phyloP scores from a whole-genome alignment of 2,329 filamentous ascomycete genomes.

The Apiospora saccharicola region DNA sequence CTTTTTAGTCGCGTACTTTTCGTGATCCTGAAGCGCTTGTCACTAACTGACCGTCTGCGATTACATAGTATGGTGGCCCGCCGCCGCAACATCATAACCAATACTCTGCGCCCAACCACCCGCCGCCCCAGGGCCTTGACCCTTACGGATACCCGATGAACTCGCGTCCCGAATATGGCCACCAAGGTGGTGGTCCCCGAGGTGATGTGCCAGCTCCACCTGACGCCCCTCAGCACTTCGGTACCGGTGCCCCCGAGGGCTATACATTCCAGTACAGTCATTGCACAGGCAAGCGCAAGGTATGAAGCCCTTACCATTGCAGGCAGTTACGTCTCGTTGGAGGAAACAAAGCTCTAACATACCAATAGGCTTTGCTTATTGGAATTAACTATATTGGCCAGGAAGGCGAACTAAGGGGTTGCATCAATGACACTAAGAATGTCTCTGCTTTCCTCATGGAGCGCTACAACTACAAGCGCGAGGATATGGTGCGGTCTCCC shows the following conservation, averaged over 20 bases:
- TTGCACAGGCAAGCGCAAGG: conserved; percentile 74
- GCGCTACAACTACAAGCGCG: conserved; percentile 73
- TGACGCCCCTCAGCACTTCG: conserved; percentile 62
- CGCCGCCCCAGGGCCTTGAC: conserved; percentile 53
- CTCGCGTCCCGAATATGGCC: conserved; percentile 27
- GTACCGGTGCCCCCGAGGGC: conserved; percentile 70
- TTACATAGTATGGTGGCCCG: conserved; percentile 24
- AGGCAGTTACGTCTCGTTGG: background rate
- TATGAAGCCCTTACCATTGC: background rate
- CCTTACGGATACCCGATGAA: conserved; percentile 55
- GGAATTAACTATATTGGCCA: conserved; percentile 85
- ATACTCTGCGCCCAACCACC: conserved; percentile 36
- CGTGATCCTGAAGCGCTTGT: background rate
- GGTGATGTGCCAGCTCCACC: conserved; percentile 53
- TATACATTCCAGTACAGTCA: conserved; percentile 81
- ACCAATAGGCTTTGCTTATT: conserved; percentile 66
- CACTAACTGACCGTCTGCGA: background rate
- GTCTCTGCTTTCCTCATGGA: conserved; percentile 75
- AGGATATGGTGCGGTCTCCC: conserved; percentile 66
- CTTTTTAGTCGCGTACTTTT: background rate
- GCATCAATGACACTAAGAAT: conserved; percentile 84
- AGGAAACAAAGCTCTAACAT: background rate
- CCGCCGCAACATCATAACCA: conserved; percentile 30
- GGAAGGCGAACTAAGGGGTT: conserved; percentile 74
- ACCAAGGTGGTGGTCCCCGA: conserved; percentile 41